A percentile compares a stretch with the other conserved stretches of the same genome.
These are phyloP conservation scores for Aspergillus sergii DNA, from an alignment of 2,329 filamentous ascomycete genomes.

Conservation along the genomic window DNA sequence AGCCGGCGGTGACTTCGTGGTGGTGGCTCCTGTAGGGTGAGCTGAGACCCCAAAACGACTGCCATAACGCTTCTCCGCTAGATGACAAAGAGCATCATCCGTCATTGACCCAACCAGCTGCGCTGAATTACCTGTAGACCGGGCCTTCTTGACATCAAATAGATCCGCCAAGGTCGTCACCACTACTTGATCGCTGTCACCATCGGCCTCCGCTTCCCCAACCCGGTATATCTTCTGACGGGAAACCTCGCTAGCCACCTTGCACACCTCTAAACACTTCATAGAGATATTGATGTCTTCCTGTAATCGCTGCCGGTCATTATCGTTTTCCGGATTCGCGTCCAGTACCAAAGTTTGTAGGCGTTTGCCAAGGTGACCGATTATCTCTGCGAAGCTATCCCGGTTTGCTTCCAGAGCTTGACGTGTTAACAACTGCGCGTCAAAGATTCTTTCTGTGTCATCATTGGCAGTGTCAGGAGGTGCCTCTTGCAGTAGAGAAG, in stretches of 20 bases:
- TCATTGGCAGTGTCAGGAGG: slow-evolving; percentile 14
- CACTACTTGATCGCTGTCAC: slow-evolving; percentile 45
- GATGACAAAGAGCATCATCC: slow-evolving; percentile 29
- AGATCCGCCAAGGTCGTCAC: slow-evolving; percentile 47
- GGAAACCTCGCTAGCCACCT: slow-evolving; percentile 35
- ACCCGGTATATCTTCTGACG: slow-evolving; percentile 38
- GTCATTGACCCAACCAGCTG: slow-evolving; percentile 43
- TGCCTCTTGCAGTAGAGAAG: slow-evolving; percentile 19
- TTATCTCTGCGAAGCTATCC: slow-evolving; percentile 34
- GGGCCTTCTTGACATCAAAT: slow-evolving; percentile 44
- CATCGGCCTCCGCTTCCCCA: slow-evolving; percentile 42
- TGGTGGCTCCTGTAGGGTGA: slow-evolving; percentile 10
- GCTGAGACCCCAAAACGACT: slow-evolving; percentile 29
- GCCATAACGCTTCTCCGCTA: slow-evolving; percentile 32
- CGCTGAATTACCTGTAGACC: slow-evolving; percentile 36
- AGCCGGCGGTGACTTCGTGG: slow-evolving; percentile 11
- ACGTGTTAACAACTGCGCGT: slow-evolving; percentile 37
- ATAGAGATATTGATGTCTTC: slow-evolving; percentile 39
- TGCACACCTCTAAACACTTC: slow-evolving; percentile 45
- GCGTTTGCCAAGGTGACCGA: slow-evolving; percentile 37
- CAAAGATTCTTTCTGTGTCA: slow-evolving; percentile 24
- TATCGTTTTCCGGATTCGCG: slow-evolving; percentile 15
- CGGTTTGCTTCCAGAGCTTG: slow-evolving; percentile 35
- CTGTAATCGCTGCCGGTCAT: slow-evolving; percentile 34
- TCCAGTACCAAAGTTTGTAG: slow-evolving; percentile 28